A percentile compares a stretch with the other conserved stretches of the same genome.
Conservation (phyloP, 2,329 filamentous ascomycete genomes). For the Ustulina deusta region DNA sequence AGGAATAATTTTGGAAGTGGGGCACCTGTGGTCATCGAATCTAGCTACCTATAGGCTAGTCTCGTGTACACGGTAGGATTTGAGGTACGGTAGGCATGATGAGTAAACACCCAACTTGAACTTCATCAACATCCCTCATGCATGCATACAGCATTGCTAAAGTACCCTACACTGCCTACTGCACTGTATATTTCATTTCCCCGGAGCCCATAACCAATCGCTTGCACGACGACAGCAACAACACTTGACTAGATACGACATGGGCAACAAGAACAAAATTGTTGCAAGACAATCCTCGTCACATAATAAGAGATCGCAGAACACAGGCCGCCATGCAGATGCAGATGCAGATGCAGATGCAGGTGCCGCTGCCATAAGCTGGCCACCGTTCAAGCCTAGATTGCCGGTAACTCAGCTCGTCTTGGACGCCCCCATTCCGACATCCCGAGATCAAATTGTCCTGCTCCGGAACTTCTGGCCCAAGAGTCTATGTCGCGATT, state of each 20-base stretch:
- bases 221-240: neutral
- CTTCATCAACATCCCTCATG: slow-evolving; percentile 1
- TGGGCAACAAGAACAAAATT: slow-evolving; percentile 31
- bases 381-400: slow-evolving; percentile 78
- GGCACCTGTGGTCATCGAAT: neutral
- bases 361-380: slow-evolving; percentile 61
- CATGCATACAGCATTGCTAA: neutral
- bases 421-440: slow-evolving; percentile 64
- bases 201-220: neutral
- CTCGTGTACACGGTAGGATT: neutral
- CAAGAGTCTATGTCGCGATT: slow-evolving; percentile 77
- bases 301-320: slow-evolving; percentile 34
- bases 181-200: slow-evolving; percentile 1
- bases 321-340: slow-evolving; percentile 38
- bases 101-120: neutral
- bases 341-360: slow-evolving; percentile 44
- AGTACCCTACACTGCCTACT: neutral
- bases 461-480: slow-evolving; percentile 82
- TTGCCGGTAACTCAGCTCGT: slow-evolving; percentile 74
- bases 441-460: slow-evolving; percentile 71
- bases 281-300: slow-evolving; percentile 12
- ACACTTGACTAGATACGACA: slow-evolving; percentile 4
- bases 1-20: neutral
- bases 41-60: neutral
- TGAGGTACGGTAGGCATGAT: neutral